A percentile compares a stretch with the other conserved stretches of the same genome.
Conservation (phyloP, 345 rosid species). For the Linum usitatissimum region DNA sequence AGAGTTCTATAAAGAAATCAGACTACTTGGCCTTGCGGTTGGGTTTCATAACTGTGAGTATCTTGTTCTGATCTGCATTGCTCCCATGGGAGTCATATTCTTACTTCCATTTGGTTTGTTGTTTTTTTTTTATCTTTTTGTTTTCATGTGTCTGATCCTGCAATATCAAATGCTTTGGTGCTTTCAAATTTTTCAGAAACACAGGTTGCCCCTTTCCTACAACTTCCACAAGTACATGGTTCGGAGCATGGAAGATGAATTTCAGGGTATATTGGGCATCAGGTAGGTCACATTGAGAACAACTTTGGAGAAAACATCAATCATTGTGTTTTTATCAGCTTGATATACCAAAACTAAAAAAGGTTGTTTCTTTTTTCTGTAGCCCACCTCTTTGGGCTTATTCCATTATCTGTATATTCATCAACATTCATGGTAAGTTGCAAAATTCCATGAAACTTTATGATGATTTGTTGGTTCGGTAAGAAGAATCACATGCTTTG, state of each 20-base stretch:
- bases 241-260: constrained; percentile 96
- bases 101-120: constrained; percentile 4
- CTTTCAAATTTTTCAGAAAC: constrained; percentile 46
- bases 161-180: neutral
- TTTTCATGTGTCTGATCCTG: neutral
- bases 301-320: neutral
- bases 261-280: constrained; percentile 88
- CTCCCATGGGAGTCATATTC: no score
- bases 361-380: constrained; percentile 19
- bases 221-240: constrained; percentile 88
- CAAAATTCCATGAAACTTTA: neutral
- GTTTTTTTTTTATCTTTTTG: neutral
- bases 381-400: constrained; percentile 96
- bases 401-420: constrained; percentile 75
- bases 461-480: no score
- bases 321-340: neutral
- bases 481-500: no score
- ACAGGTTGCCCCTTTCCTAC: constrained; percentile 70
- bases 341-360: neutral
- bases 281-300: constrained; percentile 31
- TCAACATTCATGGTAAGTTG: constrained; percentile 67
- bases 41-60: constrained; percentile 75
- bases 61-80: constrained; percentile 9
- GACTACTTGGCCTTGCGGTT: constrained; percentile 81
- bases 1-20: constrained; percentile 60